phyloP scores from a whole-genome alignment of 345 rosid genomes.

The Syzygium oleosum region DNA sequence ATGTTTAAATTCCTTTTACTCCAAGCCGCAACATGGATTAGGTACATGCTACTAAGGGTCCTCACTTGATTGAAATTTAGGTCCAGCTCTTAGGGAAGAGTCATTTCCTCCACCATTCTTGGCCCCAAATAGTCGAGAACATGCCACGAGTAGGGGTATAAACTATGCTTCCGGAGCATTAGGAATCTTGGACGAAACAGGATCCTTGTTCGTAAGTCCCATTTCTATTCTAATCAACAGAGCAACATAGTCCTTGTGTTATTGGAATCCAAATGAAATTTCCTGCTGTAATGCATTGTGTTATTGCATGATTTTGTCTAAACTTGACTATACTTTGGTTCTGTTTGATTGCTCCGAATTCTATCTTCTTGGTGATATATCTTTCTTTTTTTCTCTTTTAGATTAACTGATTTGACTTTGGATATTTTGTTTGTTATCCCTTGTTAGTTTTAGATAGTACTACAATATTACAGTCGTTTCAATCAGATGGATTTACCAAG shows the following conservation, averaged over 20 bases:
- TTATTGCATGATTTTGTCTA: neutral
- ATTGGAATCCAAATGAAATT: neutral
- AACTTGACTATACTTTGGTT: neutral
- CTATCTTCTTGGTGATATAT: neutral
- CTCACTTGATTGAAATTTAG: slow-evolving; percentile 3
- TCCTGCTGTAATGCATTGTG: neutral
- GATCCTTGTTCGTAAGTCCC: slow-evolving; percentile 33
- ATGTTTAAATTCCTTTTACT: neutral
- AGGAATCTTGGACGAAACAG: slow-evolving; percentile 48
- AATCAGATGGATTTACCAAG: neutral
- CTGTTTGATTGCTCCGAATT: neutral
- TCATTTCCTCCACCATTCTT: slow-evolving; percentile 37
- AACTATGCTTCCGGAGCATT: slow-evolving; percentile 55
- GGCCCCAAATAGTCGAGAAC: slow-evolving; percentile 23
- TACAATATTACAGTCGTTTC: neutral
- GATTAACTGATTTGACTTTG: neutral
- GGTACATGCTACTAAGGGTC: neutral
- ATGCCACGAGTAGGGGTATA: slow-evolving; percentile 24
- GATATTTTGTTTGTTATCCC: neutral
- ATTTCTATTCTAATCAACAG: neutral
- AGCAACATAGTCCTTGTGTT: neutral
- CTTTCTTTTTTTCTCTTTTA: neutral
- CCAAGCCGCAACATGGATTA: neutral
- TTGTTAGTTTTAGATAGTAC: neutral
- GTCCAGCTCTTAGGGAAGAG: slow-evolving; percentile 40